phyloP scores from a whole-genome alignment of 2,329 filamentous ascomycete species.

The Alternaria gansuensis region DNA sequence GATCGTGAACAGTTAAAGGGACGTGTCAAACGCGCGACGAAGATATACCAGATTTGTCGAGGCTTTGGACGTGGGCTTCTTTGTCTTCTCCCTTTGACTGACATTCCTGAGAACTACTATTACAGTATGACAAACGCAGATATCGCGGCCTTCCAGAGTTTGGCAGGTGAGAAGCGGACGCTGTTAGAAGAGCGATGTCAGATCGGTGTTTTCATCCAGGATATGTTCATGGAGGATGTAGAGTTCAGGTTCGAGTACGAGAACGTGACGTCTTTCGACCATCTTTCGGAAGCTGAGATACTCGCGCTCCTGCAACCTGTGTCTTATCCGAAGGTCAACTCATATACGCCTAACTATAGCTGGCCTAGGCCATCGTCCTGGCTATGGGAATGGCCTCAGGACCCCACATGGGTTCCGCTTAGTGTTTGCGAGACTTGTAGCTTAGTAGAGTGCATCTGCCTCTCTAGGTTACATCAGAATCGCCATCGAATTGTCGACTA shows the following conservation, averaged over 20 bases:
- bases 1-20: background rate
- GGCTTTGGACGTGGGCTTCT: constrained; percentile 8
- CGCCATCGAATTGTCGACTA: constrained; percentile 9
- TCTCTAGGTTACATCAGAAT: background rate
- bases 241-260: constrained; percentile 15
- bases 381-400: constrained; percentile 7
- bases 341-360: constrained; percentile 9
- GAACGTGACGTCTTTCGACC: constrained; percentile 8
- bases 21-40: background rate
- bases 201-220: constrained; percentile 1
- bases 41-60: constrained; percentile 6
- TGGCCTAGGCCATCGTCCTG: constrained; percentile 12
- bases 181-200: background rate
- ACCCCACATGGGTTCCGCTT: constrained; percentile 8
- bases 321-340: constrained; percentile 14
- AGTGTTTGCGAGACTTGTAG: constrained; percentile 3
- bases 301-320: constrained; percentile 12
- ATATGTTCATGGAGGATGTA: constrained; percentile 4
- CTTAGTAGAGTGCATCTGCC: constrained; percentile 10
- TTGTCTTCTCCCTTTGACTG: constrained; percentile 4
- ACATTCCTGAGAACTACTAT: background rate
- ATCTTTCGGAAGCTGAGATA: constrained; percentile 8
- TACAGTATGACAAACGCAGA: constrained; percentile 2
- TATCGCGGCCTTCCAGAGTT: background rate
- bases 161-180: background rate